These are phyloP conservation scores for Aurinia saxatilis DNA, from an alignment of 345 rosid species.

Conservation along the genomic window DNA sequence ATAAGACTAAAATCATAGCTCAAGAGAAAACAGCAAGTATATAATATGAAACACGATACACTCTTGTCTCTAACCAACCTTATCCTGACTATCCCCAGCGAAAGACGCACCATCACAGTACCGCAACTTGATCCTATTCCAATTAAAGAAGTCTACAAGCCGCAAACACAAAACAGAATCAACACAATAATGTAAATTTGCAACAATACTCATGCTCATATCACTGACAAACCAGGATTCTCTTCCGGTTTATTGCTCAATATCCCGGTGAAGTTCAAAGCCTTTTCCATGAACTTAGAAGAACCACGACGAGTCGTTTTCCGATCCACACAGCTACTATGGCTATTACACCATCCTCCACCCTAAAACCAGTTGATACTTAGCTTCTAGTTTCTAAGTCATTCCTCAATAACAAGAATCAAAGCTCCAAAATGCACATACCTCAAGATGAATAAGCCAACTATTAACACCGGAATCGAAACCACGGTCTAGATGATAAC, in stretches of 20 bases:
- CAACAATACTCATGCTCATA: neutral
- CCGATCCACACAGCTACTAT: slow-evolving; percentile 53
- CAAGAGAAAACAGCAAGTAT: too few relatives aligned
- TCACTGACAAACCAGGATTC: slow-evolving; percentile 57
- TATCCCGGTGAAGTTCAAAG: slow-evolving; percentile 59
- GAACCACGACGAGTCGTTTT: slow-evolving; percentile 78
- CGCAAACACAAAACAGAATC: neutral
- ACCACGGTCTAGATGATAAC: slow-evolving; percentile 77
- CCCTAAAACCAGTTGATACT: slow-evolving; percentile 40
- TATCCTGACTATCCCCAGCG: slow-evolving; percentile 58
- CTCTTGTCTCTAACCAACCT: slow-evolving; percentile 33
- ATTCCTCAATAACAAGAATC: neutral
- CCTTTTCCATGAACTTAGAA: slow-evolving; percentile 66
- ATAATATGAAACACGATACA: neutral
- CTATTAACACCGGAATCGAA: slow-evolving; percentile 66
- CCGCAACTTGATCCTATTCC: slow-evolving; percentile 85
- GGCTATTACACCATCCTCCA: slow-evolving; percentile 82
- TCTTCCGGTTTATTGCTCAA: slow-evolving; percentile 71
- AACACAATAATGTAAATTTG: neutral
- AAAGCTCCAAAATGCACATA: slow-evolving; percentile 15
- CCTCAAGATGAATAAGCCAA: slow-evolving; percentile 95
- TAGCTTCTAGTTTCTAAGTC: neutral
- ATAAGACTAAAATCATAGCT: neutral
- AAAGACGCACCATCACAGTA: slow-evolving; percentile 99
- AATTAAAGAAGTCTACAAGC: slow-evolving; percentile 74